Percentiles rank a stretch among this genome's conserved stretches.
Evolutionary conservation across 1,284 basidiomycete genomes (phyloP).

Genomic region (Coniophora puteana): DNA sequence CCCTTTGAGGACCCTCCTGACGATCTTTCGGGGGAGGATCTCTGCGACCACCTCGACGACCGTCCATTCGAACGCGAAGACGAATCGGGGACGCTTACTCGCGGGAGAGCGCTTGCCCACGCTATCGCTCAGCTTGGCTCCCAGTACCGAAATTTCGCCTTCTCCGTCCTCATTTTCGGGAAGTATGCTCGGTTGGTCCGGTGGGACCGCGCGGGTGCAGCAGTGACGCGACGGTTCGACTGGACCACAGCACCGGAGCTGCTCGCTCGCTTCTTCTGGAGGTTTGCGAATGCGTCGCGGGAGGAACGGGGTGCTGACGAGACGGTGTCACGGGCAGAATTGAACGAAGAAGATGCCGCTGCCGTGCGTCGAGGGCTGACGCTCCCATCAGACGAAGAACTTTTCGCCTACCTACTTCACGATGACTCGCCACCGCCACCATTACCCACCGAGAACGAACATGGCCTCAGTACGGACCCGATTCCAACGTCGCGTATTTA

Average conservation of each 20-base stretch:
- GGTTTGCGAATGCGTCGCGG: neutral
- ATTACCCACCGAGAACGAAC: neutral
- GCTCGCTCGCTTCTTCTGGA: constrained; percentile 2
- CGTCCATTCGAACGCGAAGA: neutral
- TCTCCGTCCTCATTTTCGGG: constrained; percentile 8
- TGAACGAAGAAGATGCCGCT: too few relatives aligned
- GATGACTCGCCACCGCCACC: too few relatives aligned
- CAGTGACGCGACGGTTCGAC: neutral
- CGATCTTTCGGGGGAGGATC: neutral
- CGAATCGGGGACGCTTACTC: neutral
- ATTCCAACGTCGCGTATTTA: too few relatives aligned
- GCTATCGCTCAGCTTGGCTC: constrained; percentile 1
- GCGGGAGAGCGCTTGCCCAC: constrained; percentile 4
- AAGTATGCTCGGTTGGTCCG: constrained; percentile 2
- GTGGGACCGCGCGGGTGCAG: constrained; percentile 9
- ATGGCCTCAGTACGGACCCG: too few relatives aligned
- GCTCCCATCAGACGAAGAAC: too few relatives aligned
- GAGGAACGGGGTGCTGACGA: constrained; percentile 1
- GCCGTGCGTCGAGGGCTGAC: neutral
- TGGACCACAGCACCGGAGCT: neutral
- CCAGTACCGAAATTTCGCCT: constrained; percentile 3
- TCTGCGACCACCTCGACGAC: too few relatives aligned
- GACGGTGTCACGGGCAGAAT: neutral
- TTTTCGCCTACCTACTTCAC: too few relatives aligned
- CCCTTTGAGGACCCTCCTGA: neutral